phyloP scores from a whole-genome alignment of 306 rosid genomes.

The Albizia julibrissin region DNA sequence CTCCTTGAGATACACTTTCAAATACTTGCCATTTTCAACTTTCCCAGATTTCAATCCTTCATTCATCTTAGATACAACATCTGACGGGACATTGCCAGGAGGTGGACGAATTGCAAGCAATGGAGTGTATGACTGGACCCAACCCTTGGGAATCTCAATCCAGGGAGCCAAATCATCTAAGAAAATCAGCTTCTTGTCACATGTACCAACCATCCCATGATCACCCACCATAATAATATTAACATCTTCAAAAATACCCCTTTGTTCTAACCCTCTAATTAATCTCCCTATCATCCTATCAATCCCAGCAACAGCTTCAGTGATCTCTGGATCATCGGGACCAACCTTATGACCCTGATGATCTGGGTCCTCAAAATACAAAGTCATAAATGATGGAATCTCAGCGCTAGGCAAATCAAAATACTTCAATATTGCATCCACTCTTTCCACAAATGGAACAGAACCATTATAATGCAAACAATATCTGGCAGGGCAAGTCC shows the following conservation, averaged over 20 bases:
- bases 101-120: conserved; percentile 77
- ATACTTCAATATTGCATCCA: conserved; percentile 57
- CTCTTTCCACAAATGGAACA: conserved; percentile 81
- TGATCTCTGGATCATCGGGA: conserved; percentile 88
- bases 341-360: conserved; percentile 93
- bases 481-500: conserved; percentile 63
- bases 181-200: conserved; percentile 80
- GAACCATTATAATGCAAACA: conserved; percentile 69
- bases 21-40: conserved; percentile 70
- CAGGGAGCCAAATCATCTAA: conserved; percentile 77
- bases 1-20: conserved; percentile 80
- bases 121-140: conserved; percentile 73
- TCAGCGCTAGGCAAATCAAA: conserved; percentile 78
- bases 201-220: conserved; percentile 99
- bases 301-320: conserved; percentile 72
- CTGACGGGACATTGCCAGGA: conserved; percentile 39
- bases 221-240: conserved; percentile 82
- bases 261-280: conserved; percentile 75
- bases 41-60: conserved; percentile 77
- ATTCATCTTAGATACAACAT: conserved; percentile 76
- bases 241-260: conserved; percentile 91
- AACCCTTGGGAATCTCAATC: conserved; percentile 59
- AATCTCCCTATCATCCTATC: conserved; percentile 85
- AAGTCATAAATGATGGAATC: conserved; percentile 82
- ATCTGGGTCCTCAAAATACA: conserved; percentile 98